Conservation (phyloP, 768 basidiomycete species). For the Tylopilus plumbeoviolaceoides region DNA sequence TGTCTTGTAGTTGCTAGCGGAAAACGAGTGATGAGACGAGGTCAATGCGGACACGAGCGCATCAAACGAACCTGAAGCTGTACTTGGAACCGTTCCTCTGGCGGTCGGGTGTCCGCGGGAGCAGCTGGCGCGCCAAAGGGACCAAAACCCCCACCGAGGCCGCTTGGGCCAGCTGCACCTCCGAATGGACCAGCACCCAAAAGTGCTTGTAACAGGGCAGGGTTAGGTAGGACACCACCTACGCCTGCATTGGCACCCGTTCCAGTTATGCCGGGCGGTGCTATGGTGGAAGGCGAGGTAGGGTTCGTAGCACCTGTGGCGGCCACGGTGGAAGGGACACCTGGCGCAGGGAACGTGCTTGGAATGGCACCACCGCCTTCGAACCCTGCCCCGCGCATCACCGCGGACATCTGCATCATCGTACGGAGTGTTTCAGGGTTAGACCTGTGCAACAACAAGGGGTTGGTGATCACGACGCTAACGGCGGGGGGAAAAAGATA, state of each 20-base stretch:
- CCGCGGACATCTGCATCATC: constrained; percentile 70
- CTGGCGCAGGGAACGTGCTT: constrained; percentile 57
- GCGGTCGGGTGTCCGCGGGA: constrained; percentile 66
- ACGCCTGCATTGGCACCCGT: constrained; percentile 16
- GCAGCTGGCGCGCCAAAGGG: constrained; percentile 18
- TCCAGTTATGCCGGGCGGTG: constrained; percentile 20
- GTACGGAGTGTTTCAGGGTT: constrained; percentile 74
- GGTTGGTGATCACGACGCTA: not conserved
- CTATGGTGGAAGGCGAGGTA: constrained; percentile 13
- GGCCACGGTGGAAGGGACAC: constrained; percentile 38
- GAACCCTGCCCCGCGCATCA: constrained; percentile 25
- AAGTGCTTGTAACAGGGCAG: constrained; percentile 38
- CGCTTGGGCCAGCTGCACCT: too few species aligned
- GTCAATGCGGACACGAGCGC: not conserved
- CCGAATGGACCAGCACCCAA: not conserved
- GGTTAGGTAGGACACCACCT: constrained; percentile 31
- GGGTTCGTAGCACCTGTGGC: constrained; percentile 20
- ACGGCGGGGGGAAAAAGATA: not conserved
- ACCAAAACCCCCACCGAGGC: not conserved
- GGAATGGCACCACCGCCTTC: constrained; percentile 32
- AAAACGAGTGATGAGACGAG: not conserved
- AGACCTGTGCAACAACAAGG: constrained; percentile 40
- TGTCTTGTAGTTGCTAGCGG: constrained; percentile 86
- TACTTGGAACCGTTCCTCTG: constrained; percentile 90
- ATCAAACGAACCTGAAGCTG: constrained; percentile 62